Conservation (phyloP, 129 eudicot species). For the Arctium lappa region DNA sequence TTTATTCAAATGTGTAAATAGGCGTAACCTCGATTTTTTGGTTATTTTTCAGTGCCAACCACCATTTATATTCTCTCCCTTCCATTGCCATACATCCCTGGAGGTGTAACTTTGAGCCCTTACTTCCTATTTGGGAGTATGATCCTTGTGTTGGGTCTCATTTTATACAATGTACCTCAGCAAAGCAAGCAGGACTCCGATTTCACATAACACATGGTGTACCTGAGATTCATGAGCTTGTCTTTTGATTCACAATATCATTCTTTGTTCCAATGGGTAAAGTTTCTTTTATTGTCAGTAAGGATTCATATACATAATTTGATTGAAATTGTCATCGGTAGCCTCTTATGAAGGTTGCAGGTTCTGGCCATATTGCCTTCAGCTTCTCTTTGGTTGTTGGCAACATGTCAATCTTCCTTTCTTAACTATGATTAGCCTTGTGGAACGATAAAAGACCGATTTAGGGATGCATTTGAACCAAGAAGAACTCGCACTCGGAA, state of each 20-base stretch:
- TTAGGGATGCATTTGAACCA: background rate
- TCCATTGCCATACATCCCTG: slow-evolving; percentile 82
- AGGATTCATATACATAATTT: too few relatives aligned
- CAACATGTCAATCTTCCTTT: background rate
- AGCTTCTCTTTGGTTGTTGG: too few relatives aligned
- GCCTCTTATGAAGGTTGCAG: background rate
- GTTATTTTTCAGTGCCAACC: slow-evolving; percentile 63
- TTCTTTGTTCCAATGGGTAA: background rate
- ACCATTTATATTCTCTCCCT: slow-evolving; percentile 72
- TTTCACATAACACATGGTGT: slow-evolving; percentile 13
- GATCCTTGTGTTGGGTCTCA: slow-evolving; percentile 71
- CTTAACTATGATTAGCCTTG: background rate
- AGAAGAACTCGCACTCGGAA: background rate
- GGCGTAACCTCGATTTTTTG: background rate
- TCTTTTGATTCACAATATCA: background rate
- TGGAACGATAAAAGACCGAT: background rate
- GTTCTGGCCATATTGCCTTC: background rate
- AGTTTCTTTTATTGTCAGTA: background rate
- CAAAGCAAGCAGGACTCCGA: slow-evolving; percentile 29
- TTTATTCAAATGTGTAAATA: too few relatives aligned
- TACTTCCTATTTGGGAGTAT: slow-evolving; percentile 62
- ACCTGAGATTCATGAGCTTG: background rate
- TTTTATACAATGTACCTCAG: slow-evolving; percentile 65
- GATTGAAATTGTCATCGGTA: background rate
- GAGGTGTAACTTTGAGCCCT: slow-evolving; percentile 66